Percentiles rank a stretch among this genome's conserved stretches.
phyloP scores from a whole-genome alignment of 2,329 filamentous ascomycete species.

The Colletotrichum liaoningense region DNA sequence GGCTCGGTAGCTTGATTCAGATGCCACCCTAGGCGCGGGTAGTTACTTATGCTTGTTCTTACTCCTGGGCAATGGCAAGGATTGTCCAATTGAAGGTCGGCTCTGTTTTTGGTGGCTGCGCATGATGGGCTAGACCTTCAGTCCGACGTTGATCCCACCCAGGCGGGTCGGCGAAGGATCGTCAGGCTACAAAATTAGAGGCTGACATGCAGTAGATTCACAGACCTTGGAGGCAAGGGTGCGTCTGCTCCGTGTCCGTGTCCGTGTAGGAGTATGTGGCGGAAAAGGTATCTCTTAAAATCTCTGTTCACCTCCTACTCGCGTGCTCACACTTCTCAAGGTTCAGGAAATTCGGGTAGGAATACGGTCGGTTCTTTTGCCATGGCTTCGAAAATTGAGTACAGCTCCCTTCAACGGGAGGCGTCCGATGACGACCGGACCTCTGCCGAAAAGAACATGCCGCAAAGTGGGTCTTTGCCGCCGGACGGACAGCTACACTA shows the following conservation, averaged over 20 bases:
- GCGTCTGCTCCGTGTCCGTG: slow-evolving; percentile 4
- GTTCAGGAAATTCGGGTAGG: neutral
- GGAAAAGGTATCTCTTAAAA: neutral
- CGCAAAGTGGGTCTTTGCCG: neutral
- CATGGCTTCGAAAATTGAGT: slow-evolving; percentile 14
- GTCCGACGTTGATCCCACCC: slow-evolving; percentile 1
- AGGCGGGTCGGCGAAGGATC: neutral
- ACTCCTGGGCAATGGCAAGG: neutral
- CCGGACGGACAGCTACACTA: neutral
- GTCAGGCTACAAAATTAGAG: slow-evolving; percentile 11
- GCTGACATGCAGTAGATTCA: neutral
- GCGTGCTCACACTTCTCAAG: neutral
- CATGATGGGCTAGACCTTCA: neutral
- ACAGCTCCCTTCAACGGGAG: slow-evolving; percentile 14
- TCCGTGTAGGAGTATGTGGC: neutral
- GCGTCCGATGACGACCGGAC: slow-evolving; percentile 8
- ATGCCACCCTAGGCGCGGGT: neutral
- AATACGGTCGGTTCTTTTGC: neutral
- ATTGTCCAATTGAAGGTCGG: neutral
- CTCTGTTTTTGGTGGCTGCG: neutral
- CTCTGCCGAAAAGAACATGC: slow-evolving; percentile 7
- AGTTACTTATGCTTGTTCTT: neutral
- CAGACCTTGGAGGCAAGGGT: neutral
- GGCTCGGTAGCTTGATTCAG: neutral
- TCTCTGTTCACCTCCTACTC: neutral